phyloP scores from a whole-genome alignment of 495 filamentous ascomycete genomes.

The Rhizodiscina lignyota region DNA sequence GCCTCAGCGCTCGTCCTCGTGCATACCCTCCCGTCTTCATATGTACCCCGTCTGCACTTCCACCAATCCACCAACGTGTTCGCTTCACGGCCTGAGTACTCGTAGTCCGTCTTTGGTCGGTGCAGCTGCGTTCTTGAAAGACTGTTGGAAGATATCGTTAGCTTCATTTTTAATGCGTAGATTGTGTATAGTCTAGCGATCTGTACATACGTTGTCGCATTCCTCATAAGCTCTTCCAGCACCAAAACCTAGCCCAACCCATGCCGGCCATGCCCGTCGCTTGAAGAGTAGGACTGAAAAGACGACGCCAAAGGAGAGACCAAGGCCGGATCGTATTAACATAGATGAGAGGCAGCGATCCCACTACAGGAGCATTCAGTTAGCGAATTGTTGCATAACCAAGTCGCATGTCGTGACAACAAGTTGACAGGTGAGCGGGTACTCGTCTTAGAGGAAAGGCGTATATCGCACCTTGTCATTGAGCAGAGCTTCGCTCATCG shows the following conservation, averaged over 20 bases:
- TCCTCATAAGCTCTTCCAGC: constrained; percentile 94
- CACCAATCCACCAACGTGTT: too few species aligned
- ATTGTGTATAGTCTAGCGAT: neutral
- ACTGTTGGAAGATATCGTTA: constrained; percentile 7
- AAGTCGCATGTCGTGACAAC: constrained; percentile 4
- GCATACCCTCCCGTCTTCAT: too few species aligned
- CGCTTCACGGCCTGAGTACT: constrained; percentile 13
- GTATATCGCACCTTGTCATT: constrained; percentile 73
- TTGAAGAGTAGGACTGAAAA: constrained; percentile 98
- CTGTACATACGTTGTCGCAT: constrained; percentile 37
- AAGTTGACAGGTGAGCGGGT: neutral
- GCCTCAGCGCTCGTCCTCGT: too few species aligned
- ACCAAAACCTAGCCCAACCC: constrained; percentile 82
- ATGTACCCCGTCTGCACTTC: too few species aligned
- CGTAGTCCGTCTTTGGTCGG: constrained; percentile 15
- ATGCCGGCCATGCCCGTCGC: constrained; percentile 89
- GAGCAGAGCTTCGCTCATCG: constrained; percentile 81
- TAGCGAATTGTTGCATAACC: neutral
- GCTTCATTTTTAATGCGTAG: constrained; percentile 1
- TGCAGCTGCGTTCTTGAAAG: constrained; percentile 17
- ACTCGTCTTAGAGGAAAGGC: neutral
- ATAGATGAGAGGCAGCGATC: constrained; percentile 93
- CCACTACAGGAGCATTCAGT: constrained; percentile 43
- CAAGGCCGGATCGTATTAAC: constrained; percentile 85
- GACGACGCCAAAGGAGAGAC: constrained; percentile 88